phyloP scores from a whole-genome alignment of 2,329 filamentous ascomycete genomes.

The Fusarium cyanostomum region DNA sequence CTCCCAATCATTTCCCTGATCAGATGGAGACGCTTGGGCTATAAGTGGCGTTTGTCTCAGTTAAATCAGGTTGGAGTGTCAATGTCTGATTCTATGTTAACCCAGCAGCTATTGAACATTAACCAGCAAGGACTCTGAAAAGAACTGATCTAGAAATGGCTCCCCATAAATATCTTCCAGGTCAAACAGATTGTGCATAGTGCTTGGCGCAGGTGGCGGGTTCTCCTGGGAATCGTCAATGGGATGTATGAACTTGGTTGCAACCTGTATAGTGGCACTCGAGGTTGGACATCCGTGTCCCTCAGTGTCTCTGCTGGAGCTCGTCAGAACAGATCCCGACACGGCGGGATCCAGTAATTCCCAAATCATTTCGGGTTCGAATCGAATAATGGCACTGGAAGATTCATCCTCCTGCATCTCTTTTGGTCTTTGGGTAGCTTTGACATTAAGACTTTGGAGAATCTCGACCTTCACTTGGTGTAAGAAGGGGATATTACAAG shows the following conservation, averaged over 20 bases:
- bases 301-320: not conserved
- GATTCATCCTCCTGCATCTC: not conserved
- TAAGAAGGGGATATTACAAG: accelerated
- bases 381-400: constrained; percentile 16
- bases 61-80: too few relatives aligned
- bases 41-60: not conserved
- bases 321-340: not conserved
- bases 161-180: constrained; percentile 28
- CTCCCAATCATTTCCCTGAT: too few relatives aligned
- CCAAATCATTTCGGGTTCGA: constrained; percentile 39
- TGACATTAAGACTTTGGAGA: constrained; percentile 23
- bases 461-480: constrained; percentile 10
- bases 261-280: constrained; percentile 36
- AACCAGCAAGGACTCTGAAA: constrained; percentile 33
- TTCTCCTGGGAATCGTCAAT: constrained; percentile 12
- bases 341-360: constrained; percentile 31
- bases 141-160: constrained; percentile 36
- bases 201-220: not conserved
- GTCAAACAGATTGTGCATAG: constrained; percentile 20
- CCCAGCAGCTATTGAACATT: constrained; percentile 14
- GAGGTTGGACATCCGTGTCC: not conserved
- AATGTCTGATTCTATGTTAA: not conserved
- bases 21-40: too few relatives aligned
- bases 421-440: constrained; percentile 13
- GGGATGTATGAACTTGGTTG: constrained; percentile 39